phyloP scores from a whole-genome alignment of 352 stramenopile species.

The Phytophthora pluvialis region DNA sequence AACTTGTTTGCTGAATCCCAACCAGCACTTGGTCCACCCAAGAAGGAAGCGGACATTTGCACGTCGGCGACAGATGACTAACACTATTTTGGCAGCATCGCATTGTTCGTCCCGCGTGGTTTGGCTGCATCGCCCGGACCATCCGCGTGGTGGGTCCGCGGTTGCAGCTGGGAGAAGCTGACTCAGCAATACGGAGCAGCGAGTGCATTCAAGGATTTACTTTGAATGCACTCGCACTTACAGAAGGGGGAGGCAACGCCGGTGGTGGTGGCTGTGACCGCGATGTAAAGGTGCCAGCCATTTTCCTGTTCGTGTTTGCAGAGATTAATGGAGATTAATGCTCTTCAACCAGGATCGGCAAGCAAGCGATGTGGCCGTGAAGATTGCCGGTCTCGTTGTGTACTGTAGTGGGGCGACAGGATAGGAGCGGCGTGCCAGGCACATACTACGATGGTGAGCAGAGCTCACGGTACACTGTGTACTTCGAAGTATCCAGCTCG shows the following conservation, averaged over 20 bases:
- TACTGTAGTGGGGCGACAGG: not conserved
- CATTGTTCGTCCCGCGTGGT: not conserved
- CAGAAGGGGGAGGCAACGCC: not conserved
- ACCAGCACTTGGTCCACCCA: not conserved
- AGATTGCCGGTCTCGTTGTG: not conserved
- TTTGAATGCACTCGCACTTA: not conserved
- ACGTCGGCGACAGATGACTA: constrained; percentile 5
- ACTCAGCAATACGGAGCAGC: constrained; percentile 12
- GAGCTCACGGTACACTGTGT: not conserved
- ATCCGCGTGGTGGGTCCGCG: constrained; percentile 1
- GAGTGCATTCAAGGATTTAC: not conserved
- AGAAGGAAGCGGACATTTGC: not conserved
- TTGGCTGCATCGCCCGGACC: constrained; percentile 4
- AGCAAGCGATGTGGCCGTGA: not conserved
- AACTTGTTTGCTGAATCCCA: not conserved
- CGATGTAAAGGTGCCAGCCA: constrained; percentile 8
- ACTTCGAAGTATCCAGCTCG: not conserved
- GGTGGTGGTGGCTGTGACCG: not conserved
- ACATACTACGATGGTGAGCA: not conserved
- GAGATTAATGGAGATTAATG: constrained; percentile 15
- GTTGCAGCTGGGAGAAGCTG: constrained; percentile 7
- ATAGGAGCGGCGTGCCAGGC: not conserved
- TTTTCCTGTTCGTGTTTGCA: constrained; percentile 11
- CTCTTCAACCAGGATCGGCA: constrained; percentile 11
- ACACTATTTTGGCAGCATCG: not conserved